Evolutionary conservation across 2,329 filamentous ascomycete genomes (phyloP).

Genomic region (Calonectria pauciramosa): DNA sequence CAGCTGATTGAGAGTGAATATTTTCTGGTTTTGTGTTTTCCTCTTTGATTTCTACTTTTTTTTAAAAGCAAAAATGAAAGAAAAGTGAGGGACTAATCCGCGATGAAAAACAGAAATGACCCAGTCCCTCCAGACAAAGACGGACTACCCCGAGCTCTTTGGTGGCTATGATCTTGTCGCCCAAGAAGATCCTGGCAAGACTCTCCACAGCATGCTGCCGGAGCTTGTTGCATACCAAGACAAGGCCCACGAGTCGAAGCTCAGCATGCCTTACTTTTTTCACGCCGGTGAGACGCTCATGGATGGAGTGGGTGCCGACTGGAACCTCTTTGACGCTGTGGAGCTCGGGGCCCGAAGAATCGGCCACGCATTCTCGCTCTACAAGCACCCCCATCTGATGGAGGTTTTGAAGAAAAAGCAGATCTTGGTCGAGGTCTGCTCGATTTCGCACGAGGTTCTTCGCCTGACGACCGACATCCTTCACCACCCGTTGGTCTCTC

Average conservation of each 20-base stretch:
- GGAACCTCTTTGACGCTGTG: constrained; percentile 78
- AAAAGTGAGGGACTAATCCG: no score
- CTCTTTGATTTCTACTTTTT: no score
- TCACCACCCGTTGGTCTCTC: constrained; percentile 72
- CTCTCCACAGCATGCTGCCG: background rate
- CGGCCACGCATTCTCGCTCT: constrained; percentile 76
- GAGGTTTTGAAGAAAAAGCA: constrained; percentile 76
- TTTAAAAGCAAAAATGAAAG: no score
- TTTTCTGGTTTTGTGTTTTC: no score
- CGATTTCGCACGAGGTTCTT: constrained; percentile 76
- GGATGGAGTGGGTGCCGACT: constrained; percentile 71
- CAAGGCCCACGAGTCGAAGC: background rate
- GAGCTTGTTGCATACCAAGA: constrained; percentile 10
- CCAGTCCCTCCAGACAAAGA: background rate
- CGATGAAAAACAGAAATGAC: background rate
- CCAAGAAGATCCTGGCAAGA: background rate
- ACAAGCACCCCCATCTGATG: constrained; percentile 76
- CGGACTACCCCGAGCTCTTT: background rate
- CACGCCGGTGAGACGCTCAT: constrained; percentile 77
- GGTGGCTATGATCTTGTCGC: background rate
- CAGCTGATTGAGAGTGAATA: background rate
- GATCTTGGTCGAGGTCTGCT: constrained; percentile 76
- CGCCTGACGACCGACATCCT: constrained; percentile 72
- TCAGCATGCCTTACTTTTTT: constrained; percentile 74
- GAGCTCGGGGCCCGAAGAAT: constrained; percentile 75